Evolutionary conservation across 2,329 filamentous ascomycete species (phyloP).

Genomic region (Phyllosticta capitalensis): DNA sequence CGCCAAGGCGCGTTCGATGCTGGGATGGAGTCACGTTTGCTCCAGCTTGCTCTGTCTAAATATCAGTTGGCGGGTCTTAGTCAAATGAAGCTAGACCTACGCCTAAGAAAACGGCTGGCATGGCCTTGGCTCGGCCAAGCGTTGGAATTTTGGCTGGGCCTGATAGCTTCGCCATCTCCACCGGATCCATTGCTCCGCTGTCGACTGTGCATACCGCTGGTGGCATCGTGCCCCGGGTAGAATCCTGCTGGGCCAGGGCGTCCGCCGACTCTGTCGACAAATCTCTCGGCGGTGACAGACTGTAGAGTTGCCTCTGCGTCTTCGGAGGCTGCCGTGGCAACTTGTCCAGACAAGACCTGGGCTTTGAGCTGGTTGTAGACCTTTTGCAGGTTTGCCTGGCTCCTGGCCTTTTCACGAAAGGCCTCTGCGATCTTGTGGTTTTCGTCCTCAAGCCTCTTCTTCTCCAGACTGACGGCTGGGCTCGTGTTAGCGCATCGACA

Average conservation of each 20-base stretch:
- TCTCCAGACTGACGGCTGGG: not conserved
- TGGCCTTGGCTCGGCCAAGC: not conserved
- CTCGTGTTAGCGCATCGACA: not conserved
- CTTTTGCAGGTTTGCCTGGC: slow-evolving; percentile 57
- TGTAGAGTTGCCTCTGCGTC: slow-evolving; percentile 24
- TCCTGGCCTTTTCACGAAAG: slow-evolving; percentile 61
- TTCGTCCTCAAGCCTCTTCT: not conserved
- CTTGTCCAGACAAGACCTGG: slow-evolving; percentile 44
- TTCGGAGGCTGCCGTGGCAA: slow-evolving; percentile 47
- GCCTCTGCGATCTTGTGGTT: slow-evolving; percentile 41
- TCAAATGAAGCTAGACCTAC: not conserved
- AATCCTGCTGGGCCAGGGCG: slow-evolving; percentile 16
- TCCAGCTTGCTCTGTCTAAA: slow-evolving; percentile 17
- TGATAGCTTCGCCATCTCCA: slow-evolving; percentile 2
- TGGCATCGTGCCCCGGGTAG: not conserved
- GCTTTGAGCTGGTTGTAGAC: slow-evolving; percentile 49
- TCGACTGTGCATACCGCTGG: not conserved
- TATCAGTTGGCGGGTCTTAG: not conserved
- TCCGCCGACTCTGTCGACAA: slow-evolving; percentile 16
- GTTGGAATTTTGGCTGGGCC: slow-evolving; percentile 16
- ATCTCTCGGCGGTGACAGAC: slow-evolving; percentile 19
- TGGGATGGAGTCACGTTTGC: slow-evolving; percentile 20
- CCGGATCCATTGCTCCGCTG: slow-evolving; percentile 11
- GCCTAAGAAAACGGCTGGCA: not conserved
- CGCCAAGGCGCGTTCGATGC: slow-evolving; percentile 19